These are phyloP conservation scores for Trametes gibbosa DNA, from an alignment of 768 basidiomycete species.

Conservation along the genomic window DNA sequence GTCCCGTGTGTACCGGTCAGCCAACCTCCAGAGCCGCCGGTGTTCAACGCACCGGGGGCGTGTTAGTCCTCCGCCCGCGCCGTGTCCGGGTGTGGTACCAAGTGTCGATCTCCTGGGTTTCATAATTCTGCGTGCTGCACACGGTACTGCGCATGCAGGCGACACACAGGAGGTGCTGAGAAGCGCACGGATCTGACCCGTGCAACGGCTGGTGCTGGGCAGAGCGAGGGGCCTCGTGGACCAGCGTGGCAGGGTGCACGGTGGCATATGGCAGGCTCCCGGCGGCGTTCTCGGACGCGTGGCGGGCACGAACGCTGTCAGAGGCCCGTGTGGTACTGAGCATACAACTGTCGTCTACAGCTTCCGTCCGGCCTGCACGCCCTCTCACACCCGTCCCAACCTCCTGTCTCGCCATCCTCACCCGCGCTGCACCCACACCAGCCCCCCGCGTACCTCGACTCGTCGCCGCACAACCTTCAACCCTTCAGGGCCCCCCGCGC, in stretches of 20 bases:
- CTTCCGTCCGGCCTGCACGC: background rate
- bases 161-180: too few species aligned
- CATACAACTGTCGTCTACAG: background rate
- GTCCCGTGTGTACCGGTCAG: constrained; percentile 14
- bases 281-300: constrained; percentile 10
- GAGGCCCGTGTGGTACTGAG: background rate
- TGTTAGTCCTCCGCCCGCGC: background rate
- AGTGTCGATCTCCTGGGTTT: constrained; percentile 5
- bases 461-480: background rate
- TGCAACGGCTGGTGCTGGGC: too few species aligned
- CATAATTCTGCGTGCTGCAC: background rate
- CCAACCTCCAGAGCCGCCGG: background rate
- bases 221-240: too few species aligned
- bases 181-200: too few species aligned
- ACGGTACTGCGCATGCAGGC: too few species aligned
- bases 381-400: constrained; percentile 1
- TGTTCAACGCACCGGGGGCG: constrained; percentile 1
- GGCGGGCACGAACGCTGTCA: background rate
- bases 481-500: background rate
- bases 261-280: constrained; percentile 6
- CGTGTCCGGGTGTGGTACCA: constrained; percentile 1
- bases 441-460: background rate
- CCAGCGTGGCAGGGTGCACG: background rate
- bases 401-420: background rate
- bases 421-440: background rate